Evolutionary conservation across 768 basidiomycete species (phyloP), one percentile per base, ranked within the genome.

Genomic region (Xerocomellus chrysenteron): DNA sequence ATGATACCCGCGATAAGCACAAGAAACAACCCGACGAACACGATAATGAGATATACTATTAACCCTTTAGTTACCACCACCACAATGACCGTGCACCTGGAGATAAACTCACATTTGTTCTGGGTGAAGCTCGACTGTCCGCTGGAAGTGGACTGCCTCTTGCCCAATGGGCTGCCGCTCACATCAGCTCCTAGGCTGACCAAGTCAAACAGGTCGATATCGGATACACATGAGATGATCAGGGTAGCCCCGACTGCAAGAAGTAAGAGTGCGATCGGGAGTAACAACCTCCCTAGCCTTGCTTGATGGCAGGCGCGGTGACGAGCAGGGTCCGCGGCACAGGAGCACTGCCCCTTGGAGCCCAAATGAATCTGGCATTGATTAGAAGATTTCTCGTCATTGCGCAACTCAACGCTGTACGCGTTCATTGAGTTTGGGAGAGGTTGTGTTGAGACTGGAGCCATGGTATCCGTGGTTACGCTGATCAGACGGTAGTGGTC

Each of bases 21-120:
- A 0, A 87, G 67, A 39, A 82, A 61, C 5, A 87, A 68, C 2
- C 86, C 86, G 11, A 87, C 84, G 65, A 87, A 82, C n/a, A 86
- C 62, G 36, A 87, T 72, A 36, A 87, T 83, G 30, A 87, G 75
- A 62, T 86, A 87, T 17, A 82, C 85, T 87, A 47, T 51, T 19
- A 5, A 46, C 8, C 52, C 3, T 43, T 42, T n/a, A 58, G 50
- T 36, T 14, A 30, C 17, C 26, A 21, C 39, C 4, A 16, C 39
- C 3, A 13, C 10, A 2, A 35, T 19, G 11, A 6, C 16, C 1
- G 0, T 6, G n/a, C 26, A 19, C 52, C 24, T 33, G 37, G 14
- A 52, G 21, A 58, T 19, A 17, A 24, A 74, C 75, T 55, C 48
- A 82, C 81, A 54, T 68, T 82, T 82, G 24, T 72, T 58, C 8